These are phyloP conservation scores for Amphibolis antarctica DNA, from an alignment of 106 monocot species.

Conservation along the genomic window DNA sequence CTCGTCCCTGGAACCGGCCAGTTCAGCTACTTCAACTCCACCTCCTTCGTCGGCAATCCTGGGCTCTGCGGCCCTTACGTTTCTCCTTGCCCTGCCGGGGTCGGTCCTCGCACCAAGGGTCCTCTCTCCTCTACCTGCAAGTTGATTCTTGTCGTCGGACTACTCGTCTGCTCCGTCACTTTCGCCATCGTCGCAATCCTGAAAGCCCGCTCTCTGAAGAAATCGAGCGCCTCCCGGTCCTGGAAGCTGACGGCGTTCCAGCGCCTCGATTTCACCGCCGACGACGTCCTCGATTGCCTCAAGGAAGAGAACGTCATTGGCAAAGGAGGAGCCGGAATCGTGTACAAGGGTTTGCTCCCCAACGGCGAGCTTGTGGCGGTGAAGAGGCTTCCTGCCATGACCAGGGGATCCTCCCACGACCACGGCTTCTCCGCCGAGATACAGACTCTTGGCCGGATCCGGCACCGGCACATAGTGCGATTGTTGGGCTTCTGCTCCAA, in stretches of 20 bases:
- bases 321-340: constrained; percentile 77
- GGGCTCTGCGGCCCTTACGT: constrained; percentile 68
- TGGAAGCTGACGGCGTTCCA: constrained; percentile 88
- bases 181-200: constrained; percentile 62
- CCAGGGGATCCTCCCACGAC: constrained; percentile 51
- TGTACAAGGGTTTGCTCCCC: constrained; percentile 60
- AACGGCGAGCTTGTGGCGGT: constrained; percentile 62
- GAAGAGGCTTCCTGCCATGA: constrained; percentile 62
- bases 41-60: constrained; percentile 80
- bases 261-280: constrained; percentile 61
- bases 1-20: constrained; percentile 72
- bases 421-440: constrained; percentile 89
- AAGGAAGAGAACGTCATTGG: constrained; percentile 82
- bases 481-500: constrained; percentile 77
- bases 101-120: constrained; percentile 6
- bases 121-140: constrained; percentile 38
- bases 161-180: constrained; percentile 58
- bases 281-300: constrained; percentile 53
- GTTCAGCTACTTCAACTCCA: constrained; percentile 95
- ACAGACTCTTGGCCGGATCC: constrained; percentile 70
- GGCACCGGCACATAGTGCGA: constrained; percentile 82
- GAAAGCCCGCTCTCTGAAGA: constrained; percentile 61
- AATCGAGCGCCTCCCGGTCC: constrained; percentile 36
- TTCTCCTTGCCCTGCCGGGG: constrained; percentile 29
- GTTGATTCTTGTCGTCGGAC: constrained; percentile 55